Conservation (phyloP, 495 filamentous ascomycete genomes). For the Ramalina intermedia region DNA sequence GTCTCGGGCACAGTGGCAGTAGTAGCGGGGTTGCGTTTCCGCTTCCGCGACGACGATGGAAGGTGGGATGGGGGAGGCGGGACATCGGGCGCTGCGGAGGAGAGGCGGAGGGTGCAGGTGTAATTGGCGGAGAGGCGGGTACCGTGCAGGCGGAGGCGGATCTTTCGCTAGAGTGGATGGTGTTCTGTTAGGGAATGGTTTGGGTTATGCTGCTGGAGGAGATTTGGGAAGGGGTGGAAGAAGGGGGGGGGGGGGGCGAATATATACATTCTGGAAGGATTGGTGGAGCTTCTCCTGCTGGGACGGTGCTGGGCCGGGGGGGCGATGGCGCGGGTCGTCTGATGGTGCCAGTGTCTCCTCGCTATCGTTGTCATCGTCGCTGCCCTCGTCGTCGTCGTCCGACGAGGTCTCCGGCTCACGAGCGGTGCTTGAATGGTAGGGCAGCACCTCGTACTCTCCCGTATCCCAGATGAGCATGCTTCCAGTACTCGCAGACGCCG, state of each 20-base stretch:
- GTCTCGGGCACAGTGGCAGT: background rate
- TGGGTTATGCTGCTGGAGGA: background rate
- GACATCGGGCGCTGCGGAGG: slow-evolving; percentile 26
- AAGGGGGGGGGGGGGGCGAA: background rate
- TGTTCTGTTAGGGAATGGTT: background rate
- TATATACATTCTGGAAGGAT: slow-evolving; percentile 36
- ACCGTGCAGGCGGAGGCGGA: slow-evolving; percentile 46
- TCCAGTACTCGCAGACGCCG: slow-evolving; percentile 41
- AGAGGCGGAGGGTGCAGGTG: slow-evolving; percentile 42
- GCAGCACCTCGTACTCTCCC: slow-evolving; percentile 47
- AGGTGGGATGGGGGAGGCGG: slow-evolving; percentile 17
- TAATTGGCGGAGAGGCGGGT: slow-evolving; percentile 41
- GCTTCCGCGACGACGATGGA: slow-evolving; percentile 18
- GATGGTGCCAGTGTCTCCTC: background rate
- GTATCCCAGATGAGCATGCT: slow-evolving; percentile 60
- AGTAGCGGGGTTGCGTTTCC: slow-evolving; percentile 14
- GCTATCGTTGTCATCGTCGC: slow-evolving; percentile 30
- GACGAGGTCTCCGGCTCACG: slow-evolving; percentile 8
- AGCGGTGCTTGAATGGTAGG: slow-evolving; percentile 19
- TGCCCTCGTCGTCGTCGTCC: slow-evolving; percentile 24
- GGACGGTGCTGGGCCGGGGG: slow-evolving; percentile 14
- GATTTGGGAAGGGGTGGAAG: background rate
- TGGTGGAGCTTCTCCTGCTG: slow-evolving; percentile 38
- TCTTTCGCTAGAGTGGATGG: slow-evolving; percentile 29
- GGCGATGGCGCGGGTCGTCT: background rate